Base-by-base conservation (phyloP, 148 eudicot species). In the Rhododendron simsii region DNA sequence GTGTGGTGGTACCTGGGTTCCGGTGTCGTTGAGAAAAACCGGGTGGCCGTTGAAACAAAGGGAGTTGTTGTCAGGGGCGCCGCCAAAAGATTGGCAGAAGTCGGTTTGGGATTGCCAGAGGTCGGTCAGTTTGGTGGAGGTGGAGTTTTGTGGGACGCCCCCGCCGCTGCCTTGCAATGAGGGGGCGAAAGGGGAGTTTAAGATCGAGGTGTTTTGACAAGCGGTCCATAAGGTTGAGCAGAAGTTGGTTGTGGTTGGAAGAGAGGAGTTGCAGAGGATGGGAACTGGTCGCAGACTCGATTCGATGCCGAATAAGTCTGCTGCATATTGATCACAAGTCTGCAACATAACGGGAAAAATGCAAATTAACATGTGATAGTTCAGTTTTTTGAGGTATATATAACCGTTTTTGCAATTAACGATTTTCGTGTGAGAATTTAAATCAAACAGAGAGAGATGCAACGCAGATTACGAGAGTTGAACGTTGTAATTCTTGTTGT, bases 271-370 rank as follows among this genome's bases (percentile, higher is more conserved):
- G 90, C 99, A 97, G 57, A 97, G 98, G 79, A 91, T 37, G 18
- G 99, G 99, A 33, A 95, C 89, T 16, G 93, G 86, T 79, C 92
- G 86, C 50, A 90, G 91, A 44, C 86, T 90, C 33, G 96, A 87
- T 71, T 88, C 85, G 11, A 86, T 87, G 61, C 80, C 71, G 87
- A 88, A 94, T 71, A 97, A 88, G 48, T 92, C 93, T 55, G 95
- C 96, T 76, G 99, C 90, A 86, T 92, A 96, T 26, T 93, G 96
- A 91, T 96, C 99, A 81, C 99, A 96, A 28, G 89, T 90, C 99
- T 96, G 96, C 88, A 85, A 78, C 71, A 55, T 20, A 51, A 12
- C 7, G 21, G 23, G 20, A 16, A 55, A 53, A 53, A 15, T 53
- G 18, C 20, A 53, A 53, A 15, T 53, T 53, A 53, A 53, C 59